Evolutionary conservation across 768 basidiomycete species (phyloP), one percentile per base, ranked within the genome.

Genomic region (Hysterangium stoloniferum): DNA sequence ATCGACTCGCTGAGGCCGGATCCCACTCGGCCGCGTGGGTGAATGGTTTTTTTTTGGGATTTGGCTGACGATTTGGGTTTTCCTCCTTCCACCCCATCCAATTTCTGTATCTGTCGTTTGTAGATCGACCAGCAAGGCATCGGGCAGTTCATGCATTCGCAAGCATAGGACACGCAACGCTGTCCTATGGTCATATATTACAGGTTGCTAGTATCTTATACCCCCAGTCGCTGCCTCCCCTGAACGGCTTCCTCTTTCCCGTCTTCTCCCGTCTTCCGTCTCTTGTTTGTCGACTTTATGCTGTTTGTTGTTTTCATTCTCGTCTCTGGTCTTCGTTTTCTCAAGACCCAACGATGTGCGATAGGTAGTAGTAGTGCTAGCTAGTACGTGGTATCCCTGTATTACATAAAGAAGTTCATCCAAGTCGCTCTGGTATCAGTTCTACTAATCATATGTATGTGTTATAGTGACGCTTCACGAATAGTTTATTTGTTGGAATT

Each of bases 91-190:
- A 11, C 13, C 11, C 28, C 13, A 17, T 17, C 13, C 11, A 22
- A 13, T 22, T 22, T 20, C 6, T 40, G 38, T 40, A 40, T 24
- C 17, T 41, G 9, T 3, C 4, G 22, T 13, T 25, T 4, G 4
- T 32, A 51, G 49, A 51, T 51, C 19, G 49, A 51, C 8, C 49
- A 51, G 20, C 37, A 41, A n/a, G 49, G 49, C 22, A 51, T 51
- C 29, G 49, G 49, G 9, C 49, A 37, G 27, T 51, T 51, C 20
- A 43, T 51, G 49, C 48, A 49, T 37, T 5, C 34, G 1, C 49
- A 40, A 24, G 17, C 17, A 27, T 51, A 45, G 29, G 44, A 20
- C 28, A 25, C 17, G 9, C 33, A 9, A 34, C 17, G 11, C 11
- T 34, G 33, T 9, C 11, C 33, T 34, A 9, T 34, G 11, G 33